A percentile compares a stretch with the other conserved stretches of the same genome.
Evolutionary conservation across 768 basidiomycete genomes (phyloP).

Genomic region (Albatrellus ellisii): DNA sequence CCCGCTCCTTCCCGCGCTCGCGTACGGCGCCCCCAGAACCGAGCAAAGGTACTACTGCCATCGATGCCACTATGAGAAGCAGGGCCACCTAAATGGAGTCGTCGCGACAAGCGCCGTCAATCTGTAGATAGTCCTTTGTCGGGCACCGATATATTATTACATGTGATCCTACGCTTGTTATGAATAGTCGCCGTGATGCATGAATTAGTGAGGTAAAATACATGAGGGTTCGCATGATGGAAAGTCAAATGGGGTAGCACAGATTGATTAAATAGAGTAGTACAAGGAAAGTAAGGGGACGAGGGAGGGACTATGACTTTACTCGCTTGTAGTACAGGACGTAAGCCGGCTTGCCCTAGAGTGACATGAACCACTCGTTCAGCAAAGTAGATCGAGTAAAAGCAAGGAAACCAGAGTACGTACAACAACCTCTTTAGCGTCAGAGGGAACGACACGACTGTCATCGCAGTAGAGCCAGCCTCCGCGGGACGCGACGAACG

Average conservation of each 20-base stretch:
- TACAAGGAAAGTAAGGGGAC: background rate
- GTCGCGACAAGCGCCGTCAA: background rate
- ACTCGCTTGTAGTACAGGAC: slow-evolving; percentile 69
- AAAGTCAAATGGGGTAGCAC: background rate
- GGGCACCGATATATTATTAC: slow-evolving; percentile 10
- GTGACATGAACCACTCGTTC: slow-evolving; percentile 9
- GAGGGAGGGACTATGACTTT: slow-evolving; percentile 6
- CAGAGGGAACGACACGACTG: slow-evolving; percentile 64
- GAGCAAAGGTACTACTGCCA: slow-evolving; percentile 27
- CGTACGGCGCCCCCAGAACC: slow-evolving; percentile 12
- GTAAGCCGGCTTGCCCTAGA: slow-evolving; percentile 56
- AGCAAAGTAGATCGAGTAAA: too few relatives aligned
- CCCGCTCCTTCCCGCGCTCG: slow-evolving; percentile 21
- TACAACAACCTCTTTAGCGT: slow-evolving; percentile 76
- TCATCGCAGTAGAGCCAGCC: slow-evolving; percentile 95
- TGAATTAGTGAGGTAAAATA: slow-evolving; percentile 7
- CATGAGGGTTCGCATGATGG: slow-evolving; percentile 8
- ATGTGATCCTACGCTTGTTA: slow-evolving; percentile 14
- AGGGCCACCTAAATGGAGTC: slow-evolving; percentile 12
- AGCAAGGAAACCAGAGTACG: slow-evolving; percentile 21
- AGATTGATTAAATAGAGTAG: background rate
- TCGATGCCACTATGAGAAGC: slow-evolving; percentile 27
- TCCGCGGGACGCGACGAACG: slow-evolving; percentile 75
- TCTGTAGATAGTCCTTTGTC: background rate
- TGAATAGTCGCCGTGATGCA: slow-evolving; percentile 13